Evolutionary conservation across 495 filamentous ascomycete genomes (phyloP).

Genomic region (Viridothelium virens): DNA sequence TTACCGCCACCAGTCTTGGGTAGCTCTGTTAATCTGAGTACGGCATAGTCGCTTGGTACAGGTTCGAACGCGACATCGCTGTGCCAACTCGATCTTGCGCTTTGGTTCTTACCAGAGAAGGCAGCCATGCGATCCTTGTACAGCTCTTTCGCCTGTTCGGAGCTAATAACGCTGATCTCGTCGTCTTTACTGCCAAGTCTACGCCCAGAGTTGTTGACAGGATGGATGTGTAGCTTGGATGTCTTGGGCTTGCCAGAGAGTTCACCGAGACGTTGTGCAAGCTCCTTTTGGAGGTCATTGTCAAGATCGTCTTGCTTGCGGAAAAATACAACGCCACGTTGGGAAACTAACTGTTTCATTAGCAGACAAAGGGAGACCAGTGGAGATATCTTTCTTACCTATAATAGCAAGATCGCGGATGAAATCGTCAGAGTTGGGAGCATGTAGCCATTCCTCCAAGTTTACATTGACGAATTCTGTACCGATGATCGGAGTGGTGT

Average conservation of each 20-base stretch:
- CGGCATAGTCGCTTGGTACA: conserved; percentile 31
- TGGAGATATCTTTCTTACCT: conserved; percentile 35
- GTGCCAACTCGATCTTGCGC: conserved; percentile 29
- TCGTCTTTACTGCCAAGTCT: conserved; percentile 54
- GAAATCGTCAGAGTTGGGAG: conserved; percentile 58
- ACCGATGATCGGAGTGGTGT: conserved; percentile 62
- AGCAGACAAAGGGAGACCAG: neutral
- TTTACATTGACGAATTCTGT: conserved; percentile 54
- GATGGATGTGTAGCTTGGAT: conserved; percentile 61
- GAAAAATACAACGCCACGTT: conserved; percentile 77
- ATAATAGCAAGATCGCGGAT: conserved; percentile 60
- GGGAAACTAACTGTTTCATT: conserved; percentile 50
- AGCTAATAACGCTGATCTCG: conserved; percentile 68
- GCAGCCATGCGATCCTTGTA: conserved; percentile 22
- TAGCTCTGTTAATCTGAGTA: conserved; percentile 43
- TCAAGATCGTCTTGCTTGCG: conserved; percentile 60
- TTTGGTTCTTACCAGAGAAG: conserved; percentile 26
- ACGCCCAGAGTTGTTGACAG: conserved; percentile 55
- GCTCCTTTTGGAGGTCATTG: conserved; percentile 60
- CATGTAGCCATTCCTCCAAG: conserved; percentile 52
- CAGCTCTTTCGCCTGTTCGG: conserved; percentile 46
- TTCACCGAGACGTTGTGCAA: conserved; percentile 57
- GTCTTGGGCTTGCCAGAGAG: conserved; percentile 44
- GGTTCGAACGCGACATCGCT: conserved; percentile 37
- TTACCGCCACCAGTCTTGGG: conserved; percentile 65